Conservation (phyloP, 2,329 filamentous ascomycete genomes). For the Volutella citrinella region DNA sequence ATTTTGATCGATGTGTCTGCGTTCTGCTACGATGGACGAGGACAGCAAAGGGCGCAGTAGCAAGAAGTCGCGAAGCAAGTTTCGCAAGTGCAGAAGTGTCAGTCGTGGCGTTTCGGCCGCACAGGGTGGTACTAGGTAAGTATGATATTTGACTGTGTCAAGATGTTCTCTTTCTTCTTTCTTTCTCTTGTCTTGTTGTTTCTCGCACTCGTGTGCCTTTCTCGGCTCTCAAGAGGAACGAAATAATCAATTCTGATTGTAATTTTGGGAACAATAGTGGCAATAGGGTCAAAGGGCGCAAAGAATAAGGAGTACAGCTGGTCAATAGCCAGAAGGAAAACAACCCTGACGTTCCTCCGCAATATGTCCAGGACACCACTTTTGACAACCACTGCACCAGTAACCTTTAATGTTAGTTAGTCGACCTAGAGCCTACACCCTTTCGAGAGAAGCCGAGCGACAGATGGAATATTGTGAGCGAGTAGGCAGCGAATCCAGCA, state of each 20-base stretch:
- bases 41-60: conserved; percentile 19
- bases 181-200: conserved; percentile 29
- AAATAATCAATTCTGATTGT: conserved; percentile 56
- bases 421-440: conserved; percentile 19
- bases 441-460: conserved; percentile 22
- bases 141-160: conserved; percentile 26
- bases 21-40: conserved; percentile 26
- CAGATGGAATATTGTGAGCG: conserved; percentile 5
- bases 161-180: conserved; percentile 22
- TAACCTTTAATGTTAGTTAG: conserved; percentile 28
- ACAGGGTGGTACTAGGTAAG: conserved; percentile 32
- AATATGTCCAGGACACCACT: conserved; percentile 31
- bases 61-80: conserved; percentile 20
- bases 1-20: conserved; percentile 51
- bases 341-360: conserved; percentile 36
- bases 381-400: conserved; percentile 30
- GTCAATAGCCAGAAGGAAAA: conserved; percentile 33
- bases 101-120: conserved; percentile 18
- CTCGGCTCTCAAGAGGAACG: conserved; percentile 34
- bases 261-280: conserved; percentile 34
- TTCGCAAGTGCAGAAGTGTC: too few relatives aligned
- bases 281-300: conserved; percentile 34
- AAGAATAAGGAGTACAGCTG: conserved; percentile 41
- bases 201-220: conserved; percentile 36
- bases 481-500: background rate